phyloP scores from a whole-genome alignment of 371 early-diverging fungal genomes.

The Haplosporangium sp. region DNA sequence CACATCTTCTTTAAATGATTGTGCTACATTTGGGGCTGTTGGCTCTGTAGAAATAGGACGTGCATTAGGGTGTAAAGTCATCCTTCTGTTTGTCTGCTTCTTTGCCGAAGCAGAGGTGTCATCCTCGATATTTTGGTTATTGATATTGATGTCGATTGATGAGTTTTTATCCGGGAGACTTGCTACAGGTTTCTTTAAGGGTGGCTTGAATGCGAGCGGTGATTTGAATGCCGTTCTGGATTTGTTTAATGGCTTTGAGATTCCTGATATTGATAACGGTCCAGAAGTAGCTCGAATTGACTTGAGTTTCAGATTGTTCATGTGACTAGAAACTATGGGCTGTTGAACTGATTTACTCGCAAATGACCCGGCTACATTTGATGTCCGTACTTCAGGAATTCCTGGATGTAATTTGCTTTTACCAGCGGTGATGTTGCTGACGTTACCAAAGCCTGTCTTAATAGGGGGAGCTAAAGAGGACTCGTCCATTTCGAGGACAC shows the following conservation, averaged over 20 bases:
- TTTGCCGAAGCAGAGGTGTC: not conserved
- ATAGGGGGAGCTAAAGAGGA: not conserved
- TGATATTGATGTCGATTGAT: not conserved
- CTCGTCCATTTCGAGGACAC: slow-evolving; percentile 27
- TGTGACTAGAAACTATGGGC: slow-evolving; percentile 26
- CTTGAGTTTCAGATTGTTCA: slow-evolving; percentile 42
- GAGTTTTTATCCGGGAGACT: not conserved
- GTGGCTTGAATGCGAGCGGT: slow-evolving; percentile 30
- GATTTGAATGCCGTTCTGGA: slow-evolving; percentile 26
- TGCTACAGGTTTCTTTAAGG: not conserved
- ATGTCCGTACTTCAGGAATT: not conserved
- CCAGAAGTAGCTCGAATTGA: slow-evolving; percentile 20
- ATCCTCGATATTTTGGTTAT: not conserved
- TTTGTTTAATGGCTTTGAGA: slow-evolving; percentile 5
- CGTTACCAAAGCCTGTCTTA: not conserved
- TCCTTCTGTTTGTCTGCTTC: slow-evolving; percentile 7
- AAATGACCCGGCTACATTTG: not conserved
- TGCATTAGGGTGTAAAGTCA: slow-evolving; percentile 27
- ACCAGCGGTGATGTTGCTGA: not conserved
- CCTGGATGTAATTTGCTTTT: not conserved
- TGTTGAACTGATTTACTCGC: not conserved
- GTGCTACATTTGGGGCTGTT: not conserved
- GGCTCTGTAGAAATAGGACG: not conserved
- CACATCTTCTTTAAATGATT: not conserved
- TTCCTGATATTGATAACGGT: slow-evolving; percentile 7